These are phyloP conservation scores for Microascus cirrosus DNA, from an alignment of 2,329 filamentous ascomycete genomes.

Conservation along the genomic window DNA sequence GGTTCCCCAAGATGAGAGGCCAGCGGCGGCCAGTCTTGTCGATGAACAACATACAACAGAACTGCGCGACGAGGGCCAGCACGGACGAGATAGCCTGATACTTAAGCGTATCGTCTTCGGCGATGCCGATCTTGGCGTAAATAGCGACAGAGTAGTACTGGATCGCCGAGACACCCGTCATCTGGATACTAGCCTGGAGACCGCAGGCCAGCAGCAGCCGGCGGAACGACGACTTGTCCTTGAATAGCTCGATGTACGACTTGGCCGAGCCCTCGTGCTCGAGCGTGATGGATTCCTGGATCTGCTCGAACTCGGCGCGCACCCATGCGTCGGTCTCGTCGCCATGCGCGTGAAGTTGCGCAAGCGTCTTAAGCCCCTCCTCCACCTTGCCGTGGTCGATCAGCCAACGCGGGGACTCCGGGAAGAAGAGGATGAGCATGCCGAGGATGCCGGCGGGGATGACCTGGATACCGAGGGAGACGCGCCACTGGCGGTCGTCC, in stretches of 20 bases:
- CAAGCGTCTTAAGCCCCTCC: slow-evolving; percentile 54
- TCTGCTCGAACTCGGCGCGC: slow-evolving; percentile 59
- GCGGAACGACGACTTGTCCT: slow-evolving; percentile 49
- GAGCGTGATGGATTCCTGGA: slow-evolving; percentile 51
- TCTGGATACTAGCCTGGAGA: slow-evolving; percentile 61
- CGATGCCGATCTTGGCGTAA: slow-evolving; percentile 59
- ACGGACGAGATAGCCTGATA: slow-evolving; percentile 69
- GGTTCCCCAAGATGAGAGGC: slow-evolving; percentile 61
- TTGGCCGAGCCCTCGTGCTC: slow-evolving; percentile 62
- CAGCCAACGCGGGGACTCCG: slow-evolving; percentile 64
- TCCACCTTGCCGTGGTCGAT: slow-evolving; percentile 59
- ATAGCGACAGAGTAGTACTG: slow-evolving; percentile 64
- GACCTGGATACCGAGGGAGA: slow-evolving; percentile 55
- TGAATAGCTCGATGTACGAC: slow-evolving; percentile 60
- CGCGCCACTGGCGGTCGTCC: slow-evolving; percentile 21
- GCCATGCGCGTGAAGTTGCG: slow-evolving; percentile 59
- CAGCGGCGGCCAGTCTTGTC: slow-evolving; percentile 61
- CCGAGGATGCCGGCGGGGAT: slow-evolving; percentile 55
- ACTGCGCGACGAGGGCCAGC: slow-evolving; percentile 58
- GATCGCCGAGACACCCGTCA: slow-evolving; percentile 66
- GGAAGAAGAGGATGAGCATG: slow-evolving; percentile 56
- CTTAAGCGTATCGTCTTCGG: slow-evolving; percentile 51
- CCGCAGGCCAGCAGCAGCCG: slow-evolving; percentile 59
- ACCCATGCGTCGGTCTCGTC: slow-evolving; percentile 58
- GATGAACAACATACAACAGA: slow-evolving; percentile 56